A percentile compares a stretch with the other conserved stretches of the same genome.
Conservation (phyloP, 1,139 yeast species). For the Yamadazyma dushanensis region DNA sequence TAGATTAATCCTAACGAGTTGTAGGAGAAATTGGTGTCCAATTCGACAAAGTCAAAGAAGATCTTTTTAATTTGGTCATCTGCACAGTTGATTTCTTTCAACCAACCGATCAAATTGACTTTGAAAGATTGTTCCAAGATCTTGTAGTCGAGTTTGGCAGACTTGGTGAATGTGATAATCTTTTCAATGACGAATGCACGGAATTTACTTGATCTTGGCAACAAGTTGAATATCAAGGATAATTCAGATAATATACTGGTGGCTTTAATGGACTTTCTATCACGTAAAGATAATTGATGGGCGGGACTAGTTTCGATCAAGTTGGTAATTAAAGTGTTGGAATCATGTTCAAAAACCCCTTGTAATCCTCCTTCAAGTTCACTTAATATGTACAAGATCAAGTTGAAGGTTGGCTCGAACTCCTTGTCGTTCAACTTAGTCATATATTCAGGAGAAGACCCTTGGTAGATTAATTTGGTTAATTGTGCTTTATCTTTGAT, state of each 20-base stretch:
- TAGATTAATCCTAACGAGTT: constrained; percentile 39
- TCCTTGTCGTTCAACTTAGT: constrained; percentile 43
- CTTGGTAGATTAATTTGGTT: constrained; percentile 26
- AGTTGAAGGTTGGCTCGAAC: constrained; percentile 47
- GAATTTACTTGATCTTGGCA: constrained; percentile 33
- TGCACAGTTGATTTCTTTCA: constrained; percentile 28
- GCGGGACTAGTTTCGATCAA: constrained; percentile 37
- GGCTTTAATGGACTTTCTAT: constrained; percentile 46
- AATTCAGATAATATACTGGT: constrained; percentile 45
- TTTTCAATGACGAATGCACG: constrained; percentile 35
- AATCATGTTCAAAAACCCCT: constrained; percentile 20
- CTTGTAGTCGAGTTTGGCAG: constrained; percentile 33
- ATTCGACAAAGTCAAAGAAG: constrained; percentile 42
- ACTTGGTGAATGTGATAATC: constrained; percentile 34
- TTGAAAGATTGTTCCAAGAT: constrained; percentile 40
- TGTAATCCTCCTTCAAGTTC: constrained; percentile 31
- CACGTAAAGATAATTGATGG: constrained; percentile 45
- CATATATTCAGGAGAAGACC: constrained; percentile 27
- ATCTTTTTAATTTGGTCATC: constrained; percentile 28
- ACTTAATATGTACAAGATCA: constrained; percentile 37
- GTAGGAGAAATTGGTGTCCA: constrained; percentile 31
- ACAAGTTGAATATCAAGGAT: constrained; percentile 45
- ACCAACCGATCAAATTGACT: constrained; percentile 38
- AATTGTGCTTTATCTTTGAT: constrained; percentile 31
- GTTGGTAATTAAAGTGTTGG: constrained; percentile 27